phyloP scores from a whole-genome alignment of 441 rosid genomes.

The Gossypium trilobum region DNA sequence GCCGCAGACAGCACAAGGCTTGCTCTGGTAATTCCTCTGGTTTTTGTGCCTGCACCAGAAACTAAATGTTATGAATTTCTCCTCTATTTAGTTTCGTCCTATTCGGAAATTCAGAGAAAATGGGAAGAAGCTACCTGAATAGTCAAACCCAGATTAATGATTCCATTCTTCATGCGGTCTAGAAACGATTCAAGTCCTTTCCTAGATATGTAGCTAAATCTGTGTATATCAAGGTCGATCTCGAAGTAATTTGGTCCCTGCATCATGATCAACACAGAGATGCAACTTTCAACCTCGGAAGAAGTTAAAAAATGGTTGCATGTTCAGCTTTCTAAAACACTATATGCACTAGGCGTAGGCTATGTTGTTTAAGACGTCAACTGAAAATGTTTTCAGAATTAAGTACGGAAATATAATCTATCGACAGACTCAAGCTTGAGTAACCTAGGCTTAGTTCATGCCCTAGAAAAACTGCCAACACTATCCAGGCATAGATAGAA shows the following conservation, averaged over 20 bases:
- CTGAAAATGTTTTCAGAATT: no score
- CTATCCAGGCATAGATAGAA: no score
- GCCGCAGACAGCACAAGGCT: slow-evolving; percentile 62
- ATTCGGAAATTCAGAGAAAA: neutral
- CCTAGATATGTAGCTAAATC: slow-evolving; percentile 78
- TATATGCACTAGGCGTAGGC: no score
- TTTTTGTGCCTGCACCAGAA: slow-evolving; percentile 54
- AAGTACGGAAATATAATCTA: no score
- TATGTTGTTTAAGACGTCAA: no score
- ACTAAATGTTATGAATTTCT: slow-evolving; percentile 26
- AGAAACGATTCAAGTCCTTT: slow-evolving; percentile 84
- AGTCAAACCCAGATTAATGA: slow-evolving; percentile 69
- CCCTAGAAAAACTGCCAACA: no score
- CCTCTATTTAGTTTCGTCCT: neutral
- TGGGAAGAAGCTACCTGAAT: slow-evolving; percentile 56
- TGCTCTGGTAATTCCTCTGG: slow-evolving; percentile 82
- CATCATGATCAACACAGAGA: neutral
- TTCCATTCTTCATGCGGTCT: slow-evolving; percentile 69
- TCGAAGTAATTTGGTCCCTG: slow-evolving; percentile 90
- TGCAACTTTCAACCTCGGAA: no score
- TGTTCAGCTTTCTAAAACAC: no score
- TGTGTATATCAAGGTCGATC: slow-evolving; percentile 84
- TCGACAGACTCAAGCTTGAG: no score
- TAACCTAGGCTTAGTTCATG: no score
- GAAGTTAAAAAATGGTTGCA: no score